Evolutionary conservation across 495 filamentous ascomycete genomes (phyloP).

Genomic region (Aspergillus avenaceus): DNA sequence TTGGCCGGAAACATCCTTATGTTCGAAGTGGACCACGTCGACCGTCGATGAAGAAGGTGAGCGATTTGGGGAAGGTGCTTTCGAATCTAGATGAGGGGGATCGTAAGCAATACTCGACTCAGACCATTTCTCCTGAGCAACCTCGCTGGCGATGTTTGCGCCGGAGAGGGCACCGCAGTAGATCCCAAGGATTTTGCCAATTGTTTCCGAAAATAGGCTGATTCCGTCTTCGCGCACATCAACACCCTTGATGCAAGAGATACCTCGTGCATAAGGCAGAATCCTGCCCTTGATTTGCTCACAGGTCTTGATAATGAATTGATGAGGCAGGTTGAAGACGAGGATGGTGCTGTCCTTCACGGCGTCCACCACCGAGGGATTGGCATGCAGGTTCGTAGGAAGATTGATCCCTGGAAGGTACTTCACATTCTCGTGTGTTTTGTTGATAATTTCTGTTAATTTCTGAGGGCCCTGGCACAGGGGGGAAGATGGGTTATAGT

Average conservation of each 20-base stretch:
- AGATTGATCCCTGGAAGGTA: slow-evolving; percentile 84
- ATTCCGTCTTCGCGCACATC: slow-evolving; percentile 80
- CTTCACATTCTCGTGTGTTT: slow-evolving; percentile 91
- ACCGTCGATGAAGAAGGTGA: slow-evolving; percentile 53
- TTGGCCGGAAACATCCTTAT: slow-evolving; percentile 61
- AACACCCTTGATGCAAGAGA: slow-evolving; percentile 98
- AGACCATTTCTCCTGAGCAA: slow-evolving; percentile 90
- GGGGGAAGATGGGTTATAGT: slow-evolving; percentile 54
- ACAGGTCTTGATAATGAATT: slow-evolving; percentile 90
- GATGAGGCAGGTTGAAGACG: slow-evolving; percentile 96
- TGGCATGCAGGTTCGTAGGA: slow-evolving; percentile 84
- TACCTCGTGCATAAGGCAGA: slow-evolving; percentile 84
- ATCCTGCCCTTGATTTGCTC: slow-evolving; percentile 82
- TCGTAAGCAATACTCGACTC: slow-evolving; percentile 97
- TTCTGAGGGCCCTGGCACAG: slow-evolving; percentile 66
- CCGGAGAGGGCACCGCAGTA: slow-evolving; percentile 96
- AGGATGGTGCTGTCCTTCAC: slow-evolving; percentile 81
- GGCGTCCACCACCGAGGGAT: slow-evolving; percentile 77
- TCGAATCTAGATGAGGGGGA: slow-evolving; percentile 78
- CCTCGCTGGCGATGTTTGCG: slow-evolving; percentile 94
- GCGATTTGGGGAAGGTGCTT: slow-evolving; percentile 59
- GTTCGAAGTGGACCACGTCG: slow-evolving; percentile 57
- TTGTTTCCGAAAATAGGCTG: slow-evolving; percentile 88
- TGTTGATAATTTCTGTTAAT: slow-evolving; percentile 87
- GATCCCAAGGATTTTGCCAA: slow-evolving; percentile 83